Conservation (phyloP, 805 yeast genomes). For the Kazachstania psychrophila region DNA sequence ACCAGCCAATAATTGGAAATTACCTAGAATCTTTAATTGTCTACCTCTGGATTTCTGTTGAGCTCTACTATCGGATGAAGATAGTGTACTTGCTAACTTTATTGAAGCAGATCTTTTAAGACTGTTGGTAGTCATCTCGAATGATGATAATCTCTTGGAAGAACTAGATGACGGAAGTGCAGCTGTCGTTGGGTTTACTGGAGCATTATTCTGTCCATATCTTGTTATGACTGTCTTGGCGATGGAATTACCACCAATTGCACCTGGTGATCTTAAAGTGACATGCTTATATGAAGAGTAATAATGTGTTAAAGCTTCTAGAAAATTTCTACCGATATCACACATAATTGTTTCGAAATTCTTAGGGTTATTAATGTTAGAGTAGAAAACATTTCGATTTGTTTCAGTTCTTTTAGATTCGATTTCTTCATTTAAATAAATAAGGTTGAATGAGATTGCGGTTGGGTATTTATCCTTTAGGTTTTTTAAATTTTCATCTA, state of each 20-base stretch:
- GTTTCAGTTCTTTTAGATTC: conserved; percentile 1
- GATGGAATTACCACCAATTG: conserved; percentile 44
- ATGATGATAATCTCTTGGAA: conserved; percentile 15
- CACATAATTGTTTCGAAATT: conserved; percentile 58
- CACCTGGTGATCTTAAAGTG: conserved; percentile 74
- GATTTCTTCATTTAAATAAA: conserved; percentile 11
- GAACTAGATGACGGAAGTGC: conserved; percentile 7
- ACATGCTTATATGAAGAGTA: conserved; percentile 70
- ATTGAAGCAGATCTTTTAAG: conserved; percentile 28
- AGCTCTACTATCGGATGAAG: conserved; percentile 28
- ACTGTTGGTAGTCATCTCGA: conserved; percentile 30
- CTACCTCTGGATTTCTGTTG: conserved; percentile 56
- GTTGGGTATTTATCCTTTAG: conserved; percentile 31
- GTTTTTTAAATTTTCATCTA: conserved; percentile 25
- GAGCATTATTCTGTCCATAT: conserved; percentile 6
- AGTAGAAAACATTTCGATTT: conserved; percentile 7
- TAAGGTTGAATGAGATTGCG: conserved; percentile 24
- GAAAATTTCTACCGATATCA: conserved; percentile 57
- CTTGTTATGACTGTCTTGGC: conserved; percentile 29
- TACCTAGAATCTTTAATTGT: conserved; percentile 64
- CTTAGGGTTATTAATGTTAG: conserved; percentile 7
- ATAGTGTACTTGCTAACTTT: conserved; percentile 27
- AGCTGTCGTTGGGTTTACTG: conserved; percentile 2
- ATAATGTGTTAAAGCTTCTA: conserved; percentile 54
- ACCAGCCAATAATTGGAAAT: conserved; percentile 74